Evolutionary conservation across 1,139 yeast genomes (phyloP).

Genomic region (Pichia sp.): DNA sequence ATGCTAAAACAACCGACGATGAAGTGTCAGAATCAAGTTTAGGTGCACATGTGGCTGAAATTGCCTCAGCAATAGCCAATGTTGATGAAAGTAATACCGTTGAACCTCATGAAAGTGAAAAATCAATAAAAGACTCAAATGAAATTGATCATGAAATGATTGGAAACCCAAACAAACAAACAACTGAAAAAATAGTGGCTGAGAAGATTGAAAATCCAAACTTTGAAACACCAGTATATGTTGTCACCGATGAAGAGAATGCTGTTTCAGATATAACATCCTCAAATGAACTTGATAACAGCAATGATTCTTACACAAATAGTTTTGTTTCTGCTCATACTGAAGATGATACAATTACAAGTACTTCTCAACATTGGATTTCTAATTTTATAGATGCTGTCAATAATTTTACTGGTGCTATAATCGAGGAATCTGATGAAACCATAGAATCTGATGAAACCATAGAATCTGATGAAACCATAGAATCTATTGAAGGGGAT

Average conservation of each 20-base stretch:
- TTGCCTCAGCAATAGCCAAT: no score
- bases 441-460: background rate
- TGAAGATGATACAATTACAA: background rate
- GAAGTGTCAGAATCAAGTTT: background rate
- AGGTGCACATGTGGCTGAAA: background rate
- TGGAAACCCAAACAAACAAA: background rate
- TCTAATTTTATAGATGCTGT: background rate
- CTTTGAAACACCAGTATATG: background rate
- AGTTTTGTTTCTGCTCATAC: background rate
- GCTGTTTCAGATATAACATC: background rate
- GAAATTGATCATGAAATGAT: background rate
- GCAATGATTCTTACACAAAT: background rate
- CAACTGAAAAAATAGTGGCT: background rate
- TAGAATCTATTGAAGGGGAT: background rate
- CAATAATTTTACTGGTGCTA: conserved; percentile 4
- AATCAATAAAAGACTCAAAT: background rate
- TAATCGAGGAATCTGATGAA: conserved; percentile 17
- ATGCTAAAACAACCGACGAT: background rate
- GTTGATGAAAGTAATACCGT: no score
- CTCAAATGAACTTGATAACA: background rate
- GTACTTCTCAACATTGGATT: background rate
- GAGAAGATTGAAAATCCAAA: background rate
- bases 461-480: no score
- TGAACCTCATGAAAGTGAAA: no score
- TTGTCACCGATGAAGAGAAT: background rate